Percentiles rank a stretch among this genome's conserved stretches.
phyloP scores from a whole-genome alignment of 2,329 filamentous ascomycete species.

The Sporothrix inflata region DNA sequence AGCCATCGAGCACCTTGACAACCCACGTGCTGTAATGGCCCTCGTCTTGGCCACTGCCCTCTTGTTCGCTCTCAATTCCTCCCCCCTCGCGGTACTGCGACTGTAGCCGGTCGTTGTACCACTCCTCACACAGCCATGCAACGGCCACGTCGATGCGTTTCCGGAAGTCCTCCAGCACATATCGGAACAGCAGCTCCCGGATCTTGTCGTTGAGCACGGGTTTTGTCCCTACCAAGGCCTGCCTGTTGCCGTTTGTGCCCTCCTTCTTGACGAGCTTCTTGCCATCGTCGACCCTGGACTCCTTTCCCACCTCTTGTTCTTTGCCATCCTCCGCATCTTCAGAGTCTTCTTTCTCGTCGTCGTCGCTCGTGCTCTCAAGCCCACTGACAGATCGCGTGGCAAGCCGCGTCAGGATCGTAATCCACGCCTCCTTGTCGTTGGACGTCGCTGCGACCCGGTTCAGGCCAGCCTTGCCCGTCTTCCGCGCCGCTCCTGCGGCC shows the following conservation, averaged over 20 bases:
- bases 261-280: slow-evolving; percentile 30
- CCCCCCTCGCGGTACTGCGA: slow-evolving; percentile 40
- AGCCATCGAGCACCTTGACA: slow-evolving; percentile 80
- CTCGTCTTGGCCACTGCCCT: slow-evolving; percentile 39
- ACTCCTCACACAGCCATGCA: slow-evolving; percentile 94
- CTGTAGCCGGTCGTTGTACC: slow-evolving; percentile 80
- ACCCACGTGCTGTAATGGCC: slow-evolving; percentile 78
- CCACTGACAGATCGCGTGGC: slow-evolving; percentile 78
- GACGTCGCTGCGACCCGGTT: slow-evolving; percentile 81
- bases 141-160: slow-evolving; percentile 87
- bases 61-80: slow-evolving; percentile 40
- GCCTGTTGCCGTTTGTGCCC: slow-evolving; percentile 35
- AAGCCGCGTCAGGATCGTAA: slow-evolving; percentile 81
- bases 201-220: slow-evolving; percentile 68
- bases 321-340: slow-evolving; percentile 62
- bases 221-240: not conserved
- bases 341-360: slow-evolving; percentile 39
- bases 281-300: slow-evolving; percentile 7
- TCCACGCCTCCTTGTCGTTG: slow-evolving; percentile 86
- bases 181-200: slow-evolving; percentile 78
- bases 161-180: slow-evolving; percentile 90
- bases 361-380: slow-evolving; percentile 58
- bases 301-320: slow-evolving; percentile 15
- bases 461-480: slow-evolving; percentile 69
- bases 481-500: not conserved